Conservation (phyloP, 257 asterid genomes). For the Solanum ossicruentum region DNA sequence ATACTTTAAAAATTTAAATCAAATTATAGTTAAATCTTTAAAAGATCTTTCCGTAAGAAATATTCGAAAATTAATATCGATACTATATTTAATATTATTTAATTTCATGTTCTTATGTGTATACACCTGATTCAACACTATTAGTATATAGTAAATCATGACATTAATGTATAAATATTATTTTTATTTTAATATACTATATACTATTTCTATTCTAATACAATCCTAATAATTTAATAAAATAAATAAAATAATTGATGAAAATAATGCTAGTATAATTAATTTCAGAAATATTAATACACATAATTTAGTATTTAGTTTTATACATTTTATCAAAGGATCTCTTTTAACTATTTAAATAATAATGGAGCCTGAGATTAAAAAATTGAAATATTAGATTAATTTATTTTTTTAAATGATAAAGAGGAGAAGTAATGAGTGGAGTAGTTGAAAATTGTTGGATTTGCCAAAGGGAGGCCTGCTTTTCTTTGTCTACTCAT, state of each 20-base stretch:
- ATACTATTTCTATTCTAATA: background rate
- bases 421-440: slow-evolving; percentile 2
- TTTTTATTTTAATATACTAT: background rate
- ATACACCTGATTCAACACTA: too few species aligned
- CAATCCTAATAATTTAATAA: background rate
- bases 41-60: too few species aligned
- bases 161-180: background rate
- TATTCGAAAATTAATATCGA: background rate
- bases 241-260: background rate
- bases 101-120: background rate
- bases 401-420: background rate
- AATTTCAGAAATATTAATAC: background rate
- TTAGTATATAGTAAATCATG: too few species aligned
- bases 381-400: background rate
- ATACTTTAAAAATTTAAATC: too few species aligned
- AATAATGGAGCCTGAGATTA: background rate
- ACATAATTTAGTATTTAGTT: background rate
- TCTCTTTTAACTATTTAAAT: background rate
- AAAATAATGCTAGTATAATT: background rate
- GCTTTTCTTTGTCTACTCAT: slow-evolving; percentile 10
- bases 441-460: slow-evolving; percentile 4
- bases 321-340: too few species aligned
- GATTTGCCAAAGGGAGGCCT: slow-evolving; percentile 2
- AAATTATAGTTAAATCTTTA: too few species aligned
- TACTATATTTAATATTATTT: background rate